These are phyloP conservation scores for Arabidopsis hybrid DNA, from an alignment of 441 rosid genomes.

Conservation along the genomic window DNA sequence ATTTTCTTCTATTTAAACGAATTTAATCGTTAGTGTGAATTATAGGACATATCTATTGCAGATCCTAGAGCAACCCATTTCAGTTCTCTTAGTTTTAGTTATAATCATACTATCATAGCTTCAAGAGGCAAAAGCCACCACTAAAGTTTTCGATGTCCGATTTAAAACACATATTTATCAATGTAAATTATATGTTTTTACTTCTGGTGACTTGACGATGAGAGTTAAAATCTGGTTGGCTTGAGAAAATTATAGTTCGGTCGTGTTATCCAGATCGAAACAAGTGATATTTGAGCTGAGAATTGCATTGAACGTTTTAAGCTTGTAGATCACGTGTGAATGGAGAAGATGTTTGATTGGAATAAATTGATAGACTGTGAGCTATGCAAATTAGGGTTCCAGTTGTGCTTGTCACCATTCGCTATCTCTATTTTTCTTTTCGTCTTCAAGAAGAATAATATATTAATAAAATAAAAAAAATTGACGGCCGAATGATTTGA, in stretches of 20 bases:
- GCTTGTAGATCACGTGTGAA: conserved; percentile 32
- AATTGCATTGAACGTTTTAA: not conserved
- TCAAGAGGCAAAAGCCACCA: not conserved
- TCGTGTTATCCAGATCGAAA: conserved; percentile 18
- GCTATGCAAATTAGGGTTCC: conserved; percentile 38
- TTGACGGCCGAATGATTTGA: not conserved
- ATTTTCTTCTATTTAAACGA: not conserved
- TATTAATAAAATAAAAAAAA: not conserved
- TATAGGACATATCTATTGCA: not conserved
- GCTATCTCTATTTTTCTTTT: not conserved
- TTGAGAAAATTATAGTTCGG: conserved; percentile 11
- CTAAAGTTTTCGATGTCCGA: not conserved
- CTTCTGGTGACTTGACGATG: not conserved
- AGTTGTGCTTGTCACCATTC: conserved; percentile 22
- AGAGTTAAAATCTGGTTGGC: not conserved
- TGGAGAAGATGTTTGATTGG: conserved; percentile 19
- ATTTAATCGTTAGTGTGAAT: not conserved
- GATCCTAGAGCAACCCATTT: conserved; percentile 2
- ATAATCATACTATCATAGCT: not conserved
- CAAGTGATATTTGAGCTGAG: conserved; percentile 14
- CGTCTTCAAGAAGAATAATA: not conserved
- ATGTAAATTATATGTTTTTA: not conserved
- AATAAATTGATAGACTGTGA: conserved; percentile 37
- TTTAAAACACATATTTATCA: not conserved
- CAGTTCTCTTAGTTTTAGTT: not conserved